phyloP scores from a whole-genome alignment of 768 basidiomycete species.

The Lactifluus volemus region DNA sequence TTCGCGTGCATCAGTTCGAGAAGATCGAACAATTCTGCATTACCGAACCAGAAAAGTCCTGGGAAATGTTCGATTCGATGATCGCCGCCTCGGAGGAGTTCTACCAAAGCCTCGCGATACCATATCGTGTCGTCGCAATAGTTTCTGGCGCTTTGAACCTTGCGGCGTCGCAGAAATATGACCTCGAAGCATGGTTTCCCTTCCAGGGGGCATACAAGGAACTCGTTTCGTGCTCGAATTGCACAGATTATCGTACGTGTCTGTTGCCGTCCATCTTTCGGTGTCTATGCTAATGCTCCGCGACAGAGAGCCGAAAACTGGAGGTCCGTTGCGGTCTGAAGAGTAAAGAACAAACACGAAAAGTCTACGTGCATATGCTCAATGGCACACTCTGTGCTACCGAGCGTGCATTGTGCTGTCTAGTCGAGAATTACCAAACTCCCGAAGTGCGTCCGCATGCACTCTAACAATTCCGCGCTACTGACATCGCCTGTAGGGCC shows the following conservation, averaged over 20 bases:
- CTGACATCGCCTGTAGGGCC: conserved; percentile 46
- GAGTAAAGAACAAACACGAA: conserved; percentile 79
- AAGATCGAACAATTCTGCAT: conserved; percentile 97
- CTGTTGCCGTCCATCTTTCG: neutral
- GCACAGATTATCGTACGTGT: conserved; percentile 94
- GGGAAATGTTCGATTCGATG: conserved; percentile 92
- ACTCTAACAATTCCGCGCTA: neutral
- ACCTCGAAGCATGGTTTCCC: conserved; percentile 99
- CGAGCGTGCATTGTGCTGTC: conserved; percentile 90
- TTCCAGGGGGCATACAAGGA: conserved; percentile 97
- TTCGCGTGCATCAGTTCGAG: conserved; percentile 99
- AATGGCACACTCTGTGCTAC: conserved; percentile 98
- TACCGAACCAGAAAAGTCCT: conserved; percentile 90
- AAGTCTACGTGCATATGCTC: conserved; percentile 97
- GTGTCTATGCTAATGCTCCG: neutral
- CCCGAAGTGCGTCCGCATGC: conserved; percentile 57
- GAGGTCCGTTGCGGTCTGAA: conserved; percentile 94
- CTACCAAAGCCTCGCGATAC: conserved; percentile 89
- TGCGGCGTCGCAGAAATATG: conserved; percentile 95
- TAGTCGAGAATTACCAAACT: conserved; percentile 99
- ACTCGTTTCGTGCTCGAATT: conserved; percentile 95
- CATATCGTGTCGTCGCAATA: conserved; percentile 90
- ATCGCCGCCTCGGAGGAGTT: conserved; percentile 84
- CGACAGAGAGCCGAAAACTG: conserved; percentile 78
- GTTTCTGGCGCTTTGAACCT: conserved; percentile 96